Evolutionary conservation across 768 basidiomycete genomes (phyloP).

Genomic region (Cystofilobasidium macerans): DNA sequence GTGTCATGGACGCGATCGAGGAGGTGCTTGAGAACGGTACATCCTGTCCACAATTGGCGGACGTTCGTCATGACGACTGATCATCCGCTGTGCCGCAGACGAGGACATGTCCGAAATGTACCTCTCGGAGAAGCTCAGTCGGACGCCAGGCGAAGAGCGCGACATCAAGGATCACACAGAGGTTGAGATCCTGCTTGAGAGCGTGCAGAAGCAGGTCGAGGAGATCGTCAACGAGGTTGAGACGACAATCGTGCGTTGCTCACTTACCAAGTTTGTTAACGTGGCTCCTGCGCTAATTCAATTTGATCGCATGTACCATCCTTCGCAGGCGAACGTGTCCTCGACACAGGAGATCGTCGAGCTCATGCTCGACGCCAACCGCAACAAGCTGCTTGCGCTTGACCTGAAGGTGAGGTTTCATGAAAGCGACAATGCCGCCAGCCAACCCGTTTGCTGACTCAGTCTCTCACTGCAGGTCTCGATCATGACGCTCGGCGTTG

Average conservation of each 20-base stretch:
- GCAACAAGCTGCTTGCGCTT: constrained; percentile 79
- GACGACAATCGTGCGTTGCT: constrained; percentile 56
- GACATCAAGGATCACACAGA: constrained; percentile 80
- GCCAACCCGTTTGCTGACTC: background rate
- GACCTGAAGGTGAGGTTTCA: constrained; percentile 62
- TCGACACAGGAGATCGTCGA: constrained; percentile 98
- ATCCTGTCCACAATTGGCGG: constrained; percentile 10
- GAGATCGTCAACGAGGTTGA: constrained; percentile 91
- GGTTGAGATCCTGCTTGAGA: constrained; percentile 82
- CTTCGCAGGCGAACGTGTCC: constrained; percentile 68
- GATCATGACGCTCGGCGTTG: constrained; percentile 88
- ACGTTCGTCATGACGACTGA: too few species aligned
- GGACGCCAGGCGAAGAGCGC: background rate
- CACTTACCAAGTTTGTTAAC: too few species aligned
- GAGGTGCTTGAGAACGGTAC: constrained; percentile 82
- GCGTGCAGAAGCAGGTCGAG: constrained; percentile 90
- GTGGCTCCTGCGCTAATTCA: background rate
- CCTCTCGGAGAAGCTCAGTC: constrained; percentile 57
- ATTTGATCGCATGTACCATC: constrained; percentile 3
- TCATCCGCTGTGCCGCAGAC: constrained; percentile 44
- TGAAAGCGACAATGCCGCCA: background rate
- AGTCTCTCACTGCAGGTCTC: constrained; percentile 50
- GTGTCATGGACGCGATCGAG: constrained; percentile 82
- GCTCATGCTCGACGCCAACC: constrained; percentile 87
- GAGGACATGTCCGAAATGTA: constrained; percentile 95